Evolutionary conservation across 1,284 basidiomycete genomes (phyloP), one percentile per base, ranked within the genome.

Genomic region (Cutaneotrichosporon sp.): DNA sequence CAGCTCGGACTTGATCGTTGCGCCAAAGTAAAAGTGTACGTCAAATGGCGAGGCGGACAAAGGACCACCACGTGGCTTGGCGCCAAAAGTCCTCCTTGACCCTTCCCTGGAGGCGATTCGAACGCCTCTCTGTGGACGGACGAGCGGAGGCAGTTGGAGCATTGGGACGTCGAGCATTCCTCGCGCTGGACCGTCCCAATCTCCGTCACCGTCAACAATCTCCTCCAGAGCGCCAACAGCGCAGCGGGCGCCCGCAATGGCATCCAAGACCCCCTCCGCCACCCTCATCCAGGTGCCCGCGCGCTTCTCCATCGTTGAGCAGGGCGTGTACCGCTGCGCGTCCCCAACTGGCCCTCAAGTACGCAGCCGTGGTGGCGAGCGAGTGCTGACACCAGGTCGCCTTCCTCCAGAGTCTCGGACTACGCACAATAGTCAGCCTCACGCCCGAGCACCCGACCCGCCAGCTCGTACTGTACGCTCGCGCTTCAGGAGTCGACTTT

Each of bases 361-460:
- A 56, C n/a, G n/a, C n/a, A n/a, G n/a, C n/a, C n/a, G 11, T 36
- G 13, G 10, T 13, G 10, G 24, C 20, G n/a, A 20, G 8, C 9
- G 25, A 47, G 8, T 6, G 24, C 46, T 57, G 16, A 47, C 54
- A n/a, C 7, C 53, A 79, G 77, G 68, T 79, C 13, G 72, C 76
- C 4, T 79, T 73, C 58, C 67, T 79, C 2, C 67, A 69, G 25
- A 69, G 70, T 0, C 65, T 79, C 6, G 64, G 65, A 4, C 63
- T 79, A 20, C 72, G 69, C 55, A 76, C 76, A 0, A 72, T 79
- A 47, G 68, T 79, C 38, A 76, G 74, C 5, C 66, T 79, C 10
- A 78, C 78, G 3, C 69, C 75, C 0, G 78, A 79, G 60, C 73
- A 76, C 58, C 76, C 78, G 10, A 75, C 71, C 22, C 72, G 70